Conservation (phyloP, 768 basidiomycete genomes). For the Kwoniella newhampshirensis region DNA sequence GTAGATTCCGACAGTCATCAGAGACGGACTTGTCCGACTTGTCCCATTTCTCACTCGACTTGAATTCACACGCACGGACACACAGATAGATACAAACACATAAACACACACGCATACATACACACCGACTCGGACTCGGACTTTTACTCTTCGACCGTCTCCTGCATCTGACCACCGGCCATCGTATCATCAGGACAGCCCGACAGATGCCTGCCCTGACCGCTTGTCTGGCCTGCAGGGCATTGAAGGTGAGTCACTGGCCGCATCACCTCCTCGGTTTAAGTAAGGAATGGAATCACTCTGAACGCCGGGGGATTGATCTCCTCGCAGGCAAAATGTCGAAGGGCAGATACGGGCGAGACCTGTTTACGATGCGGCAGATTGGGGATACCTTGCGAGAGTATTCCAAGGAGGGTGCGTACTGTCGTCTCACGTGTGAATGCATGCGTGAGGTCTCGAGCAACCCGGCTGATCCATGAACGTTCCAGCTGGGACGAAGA, state of each 20-base stretch:
- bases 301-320: background rate
- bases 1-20: no score
- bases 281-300: background rate
- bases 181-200: background rate
- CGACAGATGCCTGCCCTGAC: constrained; percentile 14
- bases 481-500: constrained; percentile 12
- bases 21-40: no score
- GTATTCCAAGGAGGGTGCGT: constrained; percentile 11
- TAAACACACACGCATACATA: no score
- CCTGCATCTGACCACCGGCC: no score
- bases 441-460: no score
- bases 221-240: constrained; percentile 15
- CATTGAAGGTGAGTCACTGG: constrained; percentile 8
- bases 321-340: constrained; percentile 5
- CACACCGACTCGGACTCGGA: no score
- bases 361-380: constrained; percentile 11
- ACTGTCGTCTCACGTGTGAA: background rate
- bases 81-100: no score
- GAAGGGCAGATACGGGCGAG: background rate
- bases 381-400: constrained; percentile 12
- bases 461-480: constrained; percentile 7
- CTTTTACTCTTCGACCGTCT: no score
- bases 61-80: no score
- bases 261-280: background rate
- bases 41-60: no score